Percentiles rank a stretch among this genome's conserved stretches.
phyloP scores from a whole-genome alignment of 1,284 basidiomycete species.

The Ceratobasidium sp. region DNA sequence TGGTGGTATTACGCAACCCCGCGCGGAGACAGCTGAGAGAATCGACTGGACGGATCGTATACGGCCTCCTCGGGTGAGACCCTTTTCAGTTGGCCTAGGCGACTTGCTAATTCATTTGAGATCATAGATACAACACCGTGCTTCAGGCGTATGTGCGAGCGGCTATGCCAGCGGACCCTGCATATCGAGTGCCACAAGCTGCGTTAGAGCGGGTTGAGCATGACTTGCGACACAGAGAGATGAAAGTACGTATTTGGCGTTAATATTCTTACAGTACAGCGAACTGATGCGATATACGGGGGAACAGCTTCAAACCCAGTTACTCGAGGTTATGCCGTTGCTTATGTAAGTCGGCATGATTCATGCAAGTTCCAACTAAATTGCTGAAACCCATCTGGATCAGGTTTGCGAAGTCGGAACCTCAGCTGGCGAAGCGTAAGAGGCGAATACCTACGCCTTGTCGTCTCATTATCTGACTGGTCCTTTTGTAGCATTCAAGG shows the following conservation, averaged over 20 bases:
- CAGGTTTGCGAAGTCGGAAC: slow-evolving; percentile 54
- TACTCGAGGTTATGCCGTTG: slow-evolving; percentile 56
- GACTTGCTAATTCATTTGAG: slow-evolving; percentile 7
- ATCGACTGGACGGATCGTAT: slow-evolving; percentile 23
- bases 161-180: slow-evolving; percentile 49
- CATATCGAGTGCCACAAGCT: slow-evolving; percentile 50
- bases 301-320: slow-evolving; percentile 53
- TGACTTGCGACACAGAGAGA: slow-evolving; percentile 55
- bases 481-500: slow-evolving; percentile 49
- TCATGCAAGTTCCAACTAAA: slow-evolving; percentile 21
- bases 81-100: not conserved
- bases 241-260: slow-evolving; percentile 44
- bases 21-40: slow-evolving; percentile 56
- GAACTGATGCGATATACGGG: too few species aligned
- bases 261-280: too few species aligned
- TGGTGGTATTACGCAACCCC: slow-evolving; percentile 57
- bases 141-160: slow-evolving; percentile 54
- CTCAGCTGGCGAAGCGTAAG: slow-evolving; percentile 48
- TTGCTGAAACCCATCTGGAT: not conserved
- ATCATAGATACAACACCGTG: slow-evolving; percentile 54
- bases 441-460: too few species aligned
- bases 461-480: too few species aligned
- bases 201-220: slow-evolving; percentile 53
- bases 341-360: slow-evolving; percentile 50
- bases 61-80: slow-evolving; percentile 24